Base-by-base conservation (phyloP, 2,329 filamentous ascomycete species). In the Paecilomyces dactylethromorphus region DNA sequence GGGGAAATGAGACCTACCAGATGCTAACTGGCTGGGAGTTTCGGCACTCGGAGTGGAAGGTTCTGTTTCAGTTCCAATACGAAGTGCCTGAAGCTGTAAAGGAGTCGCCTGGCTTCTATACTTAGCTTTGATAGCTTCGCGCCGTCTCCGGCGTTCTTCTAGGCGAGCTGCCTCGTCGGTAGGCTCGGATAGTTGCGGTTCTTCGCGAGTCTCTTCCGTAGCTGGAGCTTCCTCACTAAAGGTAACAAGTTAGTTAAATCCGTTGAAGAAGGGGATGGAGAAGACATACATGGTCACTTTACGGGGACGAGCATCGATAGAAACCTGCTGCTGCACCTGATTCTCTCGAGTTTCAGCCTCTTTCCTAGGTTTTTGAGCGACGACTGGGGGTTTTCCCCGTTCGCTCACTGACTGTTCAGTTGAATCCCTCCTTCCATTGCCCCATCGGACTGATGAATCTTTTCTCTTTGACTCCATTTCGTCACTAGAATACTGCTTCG, bases 81-180 rank as follows among this genome's bases (percentile, higher is more conserved):
- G 85, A 45, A 93, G 79, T 59, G 89, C 88, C 75, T 92, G 87
- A 62, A 93, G 85, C 61, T 90, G 83, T 68, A 93, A 81, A 56
- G 90, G 88, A 55, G 87, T 87, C 56, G 87, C 84, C 67, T 88
- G 87, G 53, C 75, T 79, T 74, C 86, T 87, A 68, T 91, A 89
- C 78, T 92, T 95, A 71, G 90, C 89, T 70, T 91, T 84, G 63
- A 96, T 89, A 63, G 91, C 90, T 76, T 94, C 90, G 64, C 92
- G 87, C 59, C 89, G 86, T 70, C 89, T 91, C 29, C 92, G 88
- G 58, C 92, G 89, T 68, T 91, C 87, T 73, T 95, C 90, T 68
- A 96, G 89, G 68, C 93, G 82, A 65, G 89, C 87, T 62, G 89
- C 89, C 77, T 95, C 90, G 72, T 95, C 89, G 65, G 91, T 71